Evolutionary conservation across 2,329 filamentous ascomycete genomes (phyloP), one percentile per base, ranked within the genome.

Genomic region (Bipolaris sorokiniana): DNA sequence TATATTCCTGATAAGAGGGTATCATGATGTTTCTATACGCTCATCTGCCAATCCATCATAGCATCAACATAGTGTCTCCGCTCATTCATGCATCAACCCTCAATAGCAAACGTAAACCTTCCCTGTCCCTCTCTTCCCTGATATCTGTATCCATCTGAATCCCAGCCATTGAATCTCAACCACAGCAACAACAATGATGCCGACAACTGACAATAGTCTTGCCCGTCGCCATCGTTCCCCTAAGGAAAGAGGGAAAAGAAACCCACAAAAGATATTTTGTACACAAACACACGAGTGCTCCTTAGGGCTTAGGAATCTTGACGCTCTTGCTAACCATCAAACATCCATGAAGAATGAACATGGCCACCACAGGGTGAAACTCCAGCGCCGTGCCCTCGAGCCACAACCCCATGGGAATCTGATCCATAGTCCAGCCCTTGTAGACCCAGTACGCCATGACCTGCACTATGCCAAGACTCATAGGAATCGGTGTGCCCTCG

Each of bases 291-390:
- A 22, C 3, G 7, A 22, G 23, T 22, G 7, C 11, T 13, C 33
- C 28, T 11, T 37, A 86, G 50, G 84, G 92, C 86, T 99, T 99
- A 15, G 95, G 95, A 65, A 99, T 92, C 75, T 95, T 91, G 71
- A 99, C 87, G 31, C 88, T 94, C 84, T 94, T 96, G 81, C 92
- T 97, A 63, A 94, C 90, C 95, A 99, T 98, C 72, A 95, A 79
- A 74, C 90, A 96, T 18, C 93, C 95, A 75, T 96, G 92, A n/a
- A 92, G 68, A 57, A 96, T 82, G 78, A 97, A 99, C 58, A 98
- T 71, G 22, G 88, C 78, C 7, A 89, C 91, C 3, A 90, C 82
- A 13, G 95, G 94, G 76, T 99, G 95, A 59, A 97, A 87, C 78
- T 96, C 95, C 18, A 93, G 80, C 7, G 80, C 63, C 0, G 89